phyloP scores from a whole-genome alignment of 116 monocot species.

The Zostera marina region DNA sequence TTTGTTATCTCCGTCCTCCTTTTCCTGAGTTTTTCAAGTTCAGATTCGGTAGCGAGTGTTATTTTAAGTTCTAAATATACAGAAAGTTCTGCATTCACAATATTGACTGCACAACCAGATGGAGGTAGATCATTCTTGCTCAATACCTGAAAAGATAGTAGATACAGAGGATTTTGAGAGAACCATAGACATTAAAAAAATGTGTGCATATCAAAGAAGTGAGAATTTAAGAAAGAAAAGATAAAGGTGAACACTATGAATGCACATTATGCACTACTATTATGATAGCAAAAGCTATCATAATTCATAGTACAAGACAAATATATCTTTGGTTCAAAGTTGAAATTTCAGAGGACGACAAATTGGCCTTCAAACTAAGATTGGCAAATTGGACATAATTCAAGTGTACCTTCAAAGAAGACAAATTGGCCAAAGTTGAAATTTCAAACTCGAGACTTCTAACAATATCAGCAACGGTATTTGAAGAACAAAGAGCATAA shows the following conservation, averaged over 20 bases:
- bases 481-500: conserved; percentile 52
- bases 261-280: too few species aligned
- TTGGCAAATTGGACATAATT: too few species aligned
- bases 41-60: conserved; percentile 52
- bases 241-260: background rate
- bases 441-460: conserved; percentile 53
- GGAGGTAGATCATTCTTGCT: conserved; percentile 34
- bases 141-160: conserved; percentile 33
- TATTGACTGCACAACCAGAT: conserved; percentile 53
- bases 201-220: background rate
- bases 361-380: too few species aligned
- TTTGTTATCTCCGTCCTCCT: conserved; percentile 64
- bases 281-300: too few species aligned
- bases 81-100: conserved; percentile 85
- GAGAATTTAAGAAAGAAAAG: background rate
- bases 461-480: conserved; percentile 22
- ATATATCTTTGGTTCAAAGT: background rate
- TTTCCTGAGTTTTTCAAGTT: conserved; percentile 59
- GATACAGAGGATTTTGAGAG: background rate
- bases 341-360: too few species aligned
- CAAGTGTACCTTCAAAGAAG: conserved; percentile 53
- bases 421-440: conserved; percentile 59
- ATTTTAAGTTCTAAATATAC: conserved; percentile 75
- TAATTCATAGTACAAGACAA: background rate
- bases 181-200: background rate